Base-by-base conservation (phyloP, 2,329 filamentous ascomycete species). In the Apiospora pterosperma region DNA sequence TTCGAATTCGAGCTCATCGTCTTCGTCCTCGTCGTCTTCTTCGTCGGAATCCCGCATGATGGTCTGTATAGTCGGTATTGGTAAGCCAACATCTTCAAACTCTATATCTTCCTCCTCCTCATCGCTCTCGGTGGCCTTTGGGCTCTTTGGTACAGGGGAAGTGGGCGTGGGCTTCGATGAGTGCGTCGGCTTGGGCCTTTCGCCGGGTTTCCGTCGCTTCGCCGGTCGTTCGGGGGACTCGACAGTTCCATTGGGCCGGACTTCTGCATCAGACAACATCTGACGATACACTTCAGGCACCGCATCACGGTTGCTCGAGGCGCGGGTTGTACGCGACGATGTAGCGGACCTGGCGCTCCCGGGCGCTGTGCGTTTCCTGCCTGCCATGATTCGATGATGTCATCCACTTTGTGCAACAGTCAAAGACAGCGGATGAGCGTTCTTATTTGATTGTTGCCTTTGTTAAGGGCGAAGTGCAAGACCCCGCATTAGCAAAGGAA, bases 11-110 rank as follows among this genome's bases (percentile, higher is more conserved):
- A 81, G 67, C 7, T 79, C 78, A 1, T 80, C 78, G 4, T 79
- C 78, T 1, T 81, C 77, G 2, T 78, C 76, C 7, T 78, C 76
- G 0, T 74, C 73, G 10, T 77, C 76, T 14, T 78, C 77, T 14
- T 83, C 81, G 11, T 83, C 83, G 0, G 81, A 82, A 38, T 84
- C 82, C 63, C 79, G 72, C 58, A 82, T 78, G 63, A 85, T 77
- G 1, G 84, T 87, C 70, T 87, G 84, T 21, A 85, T 69, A 0
- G 79, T 84, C 0, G 83, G 78, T 16, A 75, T 68, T 0, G 84
- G 84, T 3, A 85, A 69, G 4, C 74, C 68, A 1, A 86, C 81
- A 69, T 86, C 84, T 66, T 85, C 79, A 68, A 86, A 85, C 52
- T 83, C 79, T 25, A 82, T 63, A 14, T 78, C 76, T 3, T 82